These are phyloP conservation scores for Calonectria henricotiae DNA, from an alignment of 2,329 filamentous ascomycete species.

Conservation along the genomic window DNA sequence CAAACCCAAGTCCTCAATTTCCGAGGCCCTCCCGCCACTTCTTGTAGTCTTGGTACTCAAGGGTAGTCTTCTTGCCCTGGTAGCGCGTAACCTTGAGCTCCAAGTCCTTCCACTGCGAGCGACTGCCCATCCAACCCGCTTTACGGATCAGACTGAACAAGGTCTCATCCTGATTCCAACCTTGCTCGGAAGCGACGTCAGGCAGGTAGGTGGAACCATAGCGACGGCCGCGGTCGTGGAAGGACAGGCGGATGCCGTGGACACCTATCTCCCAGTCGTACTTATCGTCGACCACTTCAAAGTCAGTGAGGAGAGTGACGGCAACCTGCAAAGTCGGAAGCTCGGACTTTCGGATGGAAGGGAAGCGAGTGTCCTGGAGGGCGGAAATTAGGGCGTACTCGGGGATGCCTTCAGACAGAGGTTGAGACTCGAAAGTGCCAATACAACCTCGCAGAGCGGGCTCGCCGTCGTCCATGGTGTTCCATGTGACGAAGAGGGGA, in stretches of 20 bases:
- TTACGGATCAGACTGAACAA: constrained; percentile 93
- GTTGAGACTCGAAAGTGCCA: constrained; percentile 89
- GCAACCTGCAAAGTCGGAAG: constrained; percentile 74
- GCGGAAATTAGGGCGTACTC: constrained; percentile 89
- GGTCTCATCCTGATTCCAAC: constrained; percentile 95
- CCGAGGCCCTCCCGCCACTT: constrained; percentile 84
- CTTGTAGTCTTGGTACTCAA: constrained; percentile 83
- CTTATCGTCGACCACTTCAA: constrained; percentile 81
- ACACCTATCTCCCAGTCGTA: constrained; percentile 90
- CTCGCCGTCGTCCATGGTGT: constrained; percentile 71
- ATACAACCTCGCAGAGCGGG: constrained; percentile 91
- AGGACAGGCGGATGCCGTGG: constrained; percentile 91
- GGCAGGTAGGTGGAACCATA: constrained; percentile 94
- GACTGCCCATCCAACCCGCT: constrained; percentile 91
- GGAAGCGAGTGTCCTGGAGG: constrained; percentile 76
- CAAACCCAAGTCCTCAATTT: constrained; percentile 36
- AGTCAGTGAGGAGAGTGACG: constrained; percentile 89
- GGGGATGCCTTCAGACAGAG: constrained; percentile 80
- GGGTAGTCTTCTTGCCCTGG: constrained; percentile 84
- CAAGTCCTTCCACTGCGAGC: constrained; percentile 84
- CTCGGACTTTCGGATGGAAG: constrained; percentile 69
- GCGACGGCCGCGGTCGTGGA: constrained; percentile 80
- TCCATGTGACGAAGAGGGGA: constrained; percentile 97
- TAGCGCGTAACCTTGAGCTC: constrained; percentile 87
- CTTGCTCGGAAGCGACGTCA: constrained; percentile 92